A percentile compares a stretch with the other conserved stretches of the same genome.
Evolutionary conservation across 2,329 filamentous ascomycete species (phyloP).

Genomic region (Diaporthe citrichinensis): DNA sequence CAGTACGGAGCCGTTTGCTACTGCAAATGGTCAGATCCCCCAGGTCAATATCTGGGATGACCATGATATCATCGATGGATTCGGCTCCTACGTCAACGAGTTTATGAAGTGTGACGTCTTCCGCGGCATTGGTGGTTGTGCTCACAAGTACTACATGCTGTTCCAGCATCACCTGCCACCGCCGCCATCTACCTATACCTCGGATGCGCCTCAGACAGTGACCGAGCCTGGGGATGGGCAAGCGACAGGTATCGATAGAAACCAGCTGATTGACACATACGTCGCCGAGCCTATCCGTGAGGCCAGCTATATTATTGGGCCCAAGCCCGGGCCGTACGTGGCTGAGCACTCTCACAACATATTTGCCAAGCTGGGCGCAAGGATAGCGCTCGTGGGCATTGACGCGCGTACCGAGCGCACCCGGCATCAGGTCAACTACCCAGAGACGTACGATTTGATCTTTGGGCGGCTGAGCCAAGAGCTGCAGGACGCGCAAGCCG

Average conservation of each 20-base stretch:
- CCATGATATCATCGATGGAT: slow-evolving; percentile 80
- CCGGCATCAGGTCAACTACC: slow-evolving; percentile 93
- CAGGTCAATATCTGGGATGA: slow-evolving; percentile 99
- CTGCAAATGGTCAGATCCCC: slow-evolving; percentile 90
- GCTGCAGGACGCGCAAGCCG: slow-evolving; percentile 75
- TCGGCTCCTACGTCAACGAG: slow-evolving; percentile 91
- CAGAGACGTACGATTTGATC: slow-evolving; percentile 88
- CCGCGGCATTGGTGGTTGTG: slow-evolving; percentile 89
- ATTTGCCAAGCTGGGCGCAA: slow-evolving; percentile 85
- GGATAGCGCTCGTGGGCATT: slow-evolving; percentile 87
- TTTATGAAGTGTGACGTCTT: slow-evolving; percentile 96
- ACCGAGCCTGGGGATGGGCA: slow-evolving; percentile 29
- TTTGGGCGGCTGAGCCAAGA: slow-evolving; percentile 82
- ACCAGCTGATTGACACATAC: slow-evolving; percentile 81
- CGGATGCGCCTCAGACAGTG: slow-evolving; percentile 69
- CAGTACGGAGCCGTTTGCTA: slow-evolving; percentile 84
- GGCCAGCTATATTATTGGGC: slow-evolving; percentile 83
- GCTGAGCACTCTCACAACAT: slow-evolving; percentile 88
- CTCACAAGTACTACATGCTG: slow-evolving; percentile 98
- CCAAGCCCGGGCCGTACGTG: slow-evolving; percentile 89
- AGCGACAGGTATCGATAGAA: slow-evolving; percentile 70
- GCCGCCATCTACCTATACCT: slow-evolving; percentile 87
- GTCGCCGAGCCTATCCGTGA: slow-evolving; percentile 73
- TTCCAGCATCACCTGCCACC: slow-evolving; percentile 96
- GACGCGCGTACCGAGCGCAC: slow-evolving; percentile 94